Evolutionary conservation across 1,284 basidiomycete genomes (phyloP).

Genomic region (Amylostereum areolatum): DNA sequence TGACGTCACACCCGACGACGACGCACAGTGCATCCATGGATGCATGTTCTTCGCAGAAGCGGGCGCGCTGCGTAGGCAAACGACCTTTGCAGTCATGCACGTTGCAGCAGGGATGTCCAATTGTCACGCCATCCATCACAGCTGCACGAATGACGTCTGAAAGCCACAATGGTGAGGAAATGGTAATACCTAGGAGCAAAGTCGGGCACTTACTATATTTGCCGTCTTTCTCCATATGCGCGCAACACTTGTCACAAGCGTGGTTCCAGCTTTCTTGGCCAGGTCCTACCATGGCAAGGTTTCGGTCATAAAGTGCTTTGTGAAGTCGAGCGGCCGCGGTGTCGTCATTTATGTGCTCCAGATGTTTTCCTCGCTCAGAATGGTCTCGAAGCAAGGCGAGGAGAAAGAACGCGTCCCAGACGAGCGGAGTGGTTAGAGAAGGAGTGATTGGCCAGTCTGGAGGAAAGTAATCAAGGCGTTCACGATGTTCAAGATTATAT

Average conservation of each 20-base stretch:
- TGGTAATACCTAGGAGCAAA: neutral
- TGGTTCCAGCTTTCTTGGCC: slow-evolving; percentile 2
- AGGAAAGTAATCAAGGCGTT: neutral
- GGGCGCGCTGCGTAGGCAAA: slow-evolving; percentile 10
- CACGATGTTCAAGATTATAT: neutral
- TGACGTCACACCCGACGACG: slow-evolving; percentile 10
- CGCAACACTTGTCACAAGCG: neutral
- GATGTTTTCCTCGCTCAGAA: neutral
- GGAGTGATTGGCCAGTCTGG: neutral
- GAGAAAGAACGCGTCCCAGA: neutral
- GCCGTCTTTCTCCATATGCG: neutral
- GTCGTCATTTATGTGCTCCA: neutral
- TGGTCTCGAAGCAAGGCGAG: neutral
- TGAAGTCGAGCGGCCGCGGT: neutral
- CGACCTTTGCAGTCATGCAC: slow-evolving; percentile 16
- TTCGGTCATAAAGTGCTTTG: neutral
- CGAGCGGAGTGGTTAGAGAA: neutral
- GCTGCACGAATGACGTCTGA: slow-evolving; percentile 9
- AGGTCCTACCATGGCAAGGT: neutral
- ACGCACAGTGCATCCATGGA: slow-evolving; percentile 8
- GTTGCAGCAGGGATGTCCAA: slow-evolving; percentile 27
- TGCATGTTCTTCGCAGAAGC: slow-evolving; percentile 16
- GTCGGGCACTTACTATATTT: neutral
- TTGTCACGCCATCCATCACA: slow-evolving; percentile 25
- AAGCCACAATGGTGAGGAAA: no score